phyloP scores from a whole-genome alignment of 208 protist species.

The Tritrichomonas musculus region DNA sequence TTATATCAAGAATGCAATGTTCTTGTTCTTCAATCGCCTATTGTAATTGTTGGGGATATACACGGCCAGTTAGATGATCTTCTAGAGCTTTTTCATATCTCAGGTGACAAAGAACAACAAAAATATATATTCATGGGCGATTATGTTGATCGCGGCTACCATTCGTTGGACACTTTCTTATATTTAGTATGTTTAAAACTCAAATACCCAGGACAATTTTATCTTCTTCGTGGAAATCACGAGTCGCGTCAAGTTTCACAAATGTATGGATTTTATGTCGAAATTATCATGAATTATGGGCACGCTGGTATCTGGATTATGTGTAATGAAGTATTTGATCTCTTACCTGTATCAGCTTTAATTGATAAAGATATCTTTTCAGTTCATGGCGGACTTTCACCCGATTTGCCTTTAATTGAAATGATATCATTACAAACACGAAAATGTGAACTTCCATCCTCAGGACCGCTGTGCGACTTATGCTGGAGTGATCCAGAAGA shows the following conservation, averaged over 20 bases:
- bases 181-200: conserved; percentile 74
- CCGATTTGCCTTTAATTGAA: conserved; percentile 65
- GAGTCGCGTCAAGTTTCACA: conserved; percentile 79
- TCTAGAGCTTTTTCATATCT: not conserved
- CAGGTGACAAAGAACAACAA: not conserved
- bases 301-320: conserved; percentile 71
- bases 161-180: conserved; percentile 72
- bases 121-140: conserved; percentile 2
- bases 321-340: conserved; percentile 73
- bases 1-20: conserved; percentile 5
- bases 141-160: conserved; percentile 8
- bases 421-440: conserved; percentile 70
- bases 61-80: conserved; percentile 5
- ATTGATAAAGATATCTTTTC: conserved; percentile 49
- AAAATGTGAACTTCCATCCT: conserved; percentile 44
- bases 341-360: conserved; percentile 65
- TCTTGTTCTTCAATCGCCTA: not conserved
- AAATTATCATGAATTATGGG: conserved; percentile 72
- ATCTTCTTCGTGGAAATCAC: conserved; percentile 79
- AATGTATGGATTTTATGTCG: conserved; percentile 79
- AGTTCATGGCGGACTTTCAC: conserved; percentile 70
- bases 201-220: conserved; percentile 69
- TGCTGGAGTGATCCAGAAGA: conserved; percentile 90
- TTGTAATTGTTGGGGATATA: not conserved
- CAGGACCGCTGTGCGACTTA: conserved; percentile 64